Percentiles rank a stretch among this genome's conserved stretches.
Conservation (phyloP, 345 rosid genomes). For the Populus ilicifolia region DNA sequence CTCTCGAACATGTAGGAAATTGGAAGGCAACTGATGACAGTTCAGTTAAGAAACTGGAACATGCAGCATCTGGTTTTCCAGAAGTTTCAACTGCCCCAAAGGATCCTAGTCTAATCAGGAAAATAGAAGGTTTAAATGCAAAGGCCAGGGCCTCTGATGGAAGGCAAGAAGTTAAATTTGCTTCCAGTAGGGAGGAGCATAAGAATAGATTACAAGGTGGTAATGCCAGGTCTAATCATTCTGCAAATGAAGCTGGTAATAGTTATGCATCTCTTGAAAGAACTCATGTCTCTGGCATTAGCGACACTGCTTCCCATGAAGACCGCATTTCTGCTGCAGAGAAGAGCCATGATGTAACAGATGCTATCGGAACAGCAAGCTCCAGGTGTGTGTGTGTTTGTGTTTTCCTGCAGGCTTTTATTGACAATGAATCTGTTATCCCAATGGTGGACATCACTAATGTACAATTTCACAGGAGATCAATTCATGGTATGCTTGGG, state of each 20-base stretch:
- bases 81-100: constrained; percentile 33
- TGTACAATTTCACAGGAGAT: constrained; percentile 52
- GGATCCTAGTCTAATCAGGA: constrained; percentile 70
- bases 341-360: constrained; percentile 35
- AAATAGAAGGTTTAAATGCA: constrained; percentile 83
- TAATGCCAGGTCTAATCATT: constrained; percentile 27
- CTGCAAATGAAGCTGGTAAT: constrained; percentile 37
- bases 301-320: constrained; percentile 29
- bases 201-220: constrained; percentile 37
- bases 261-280: constrained; percentile 32
- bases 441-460: constrained; percentile 32
- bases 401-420: constrained; percentile 14
- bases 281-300: constrained; percentile 27
- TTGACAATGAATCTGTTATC: constrained; percentile 23
- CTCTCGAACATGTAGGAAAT: constrained; percentile 26
- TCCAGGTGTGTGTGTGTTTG: constrained; percentile 56
- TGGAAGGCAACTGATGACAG: constrained; percentile 33
- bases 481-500: constrained; percentile 49
- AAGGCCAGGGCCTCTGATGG: constrained; percentile 63
- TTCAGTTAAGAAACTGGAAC: constrained; percentile 24
- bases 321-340: constrained; percentile 38
- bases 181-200: constrained; percentile 38
- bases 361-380: constrained; percentile 31
- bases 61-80: constrained; percentile 14
- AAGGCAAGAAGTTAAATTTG: constrained; percentile 37